These are phyloP conservation scores for Sclerotinia nivalis DNA, from an alignment of 2,329 filamentous ascomycete species.

Conservation along the genomic window DNA sequence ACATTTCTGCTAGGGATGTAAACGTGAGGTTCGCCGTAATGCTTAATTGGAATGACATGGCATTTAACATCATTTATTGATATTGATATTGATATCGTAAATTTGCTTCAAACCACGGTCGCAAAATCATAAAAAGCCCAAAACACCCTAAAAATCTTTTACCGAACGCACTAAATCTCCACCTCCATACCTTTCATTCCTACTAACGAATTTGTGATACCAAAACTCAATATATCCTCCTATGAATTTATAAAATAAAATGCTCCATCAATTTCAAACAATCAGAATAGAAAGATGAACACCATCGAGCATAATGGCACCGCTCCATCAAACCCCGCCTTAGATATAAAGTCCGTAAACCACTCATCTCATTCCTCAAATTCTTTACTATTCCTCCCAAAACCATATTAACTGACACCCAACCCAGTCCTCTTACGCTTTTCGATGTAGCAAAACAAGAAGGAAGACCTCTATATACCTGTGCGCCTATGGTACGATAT, in stretches of 20 bases:
- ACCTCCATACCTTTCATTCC: not conserved
- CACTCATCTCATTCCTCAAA: not conserved
- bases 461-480: constrained; percentile 57
- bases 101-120: not conserved
- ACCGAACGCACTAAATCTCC: constrained; percentile 18
- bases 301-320: not conserved
- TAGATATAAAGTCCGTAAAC: constrained; percentile 18
- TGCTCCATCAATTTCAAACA: not conserved
- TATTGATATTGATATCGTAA: not conserved
- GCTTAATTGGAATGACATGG: not conserved
- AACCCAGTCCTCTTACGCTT: constrained; percentile 56
- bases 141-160: constrained; percentile 17
- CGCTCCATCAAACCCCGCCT: constrained; percentile 1
- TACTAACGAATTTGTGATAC: not conserved
- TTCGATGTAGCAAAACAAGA: constrained; percentile 57
- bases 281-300: constrained; percentile 5
- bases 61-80: not conserved
- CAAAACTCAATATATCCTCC: not conserved
- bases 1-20: not conserved
- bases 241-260: not conserved
- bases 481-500: constrained; percentile 69
- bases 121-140: not conserved
- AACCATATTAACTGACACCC: not conserved
- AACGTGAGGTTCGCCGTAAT: not conserved
- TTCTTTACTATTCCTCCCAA: not conserved